Base-by-base conservation (phyloP, 176 grass and related monocot species). In the Oropetium thomaeum region DNA sequence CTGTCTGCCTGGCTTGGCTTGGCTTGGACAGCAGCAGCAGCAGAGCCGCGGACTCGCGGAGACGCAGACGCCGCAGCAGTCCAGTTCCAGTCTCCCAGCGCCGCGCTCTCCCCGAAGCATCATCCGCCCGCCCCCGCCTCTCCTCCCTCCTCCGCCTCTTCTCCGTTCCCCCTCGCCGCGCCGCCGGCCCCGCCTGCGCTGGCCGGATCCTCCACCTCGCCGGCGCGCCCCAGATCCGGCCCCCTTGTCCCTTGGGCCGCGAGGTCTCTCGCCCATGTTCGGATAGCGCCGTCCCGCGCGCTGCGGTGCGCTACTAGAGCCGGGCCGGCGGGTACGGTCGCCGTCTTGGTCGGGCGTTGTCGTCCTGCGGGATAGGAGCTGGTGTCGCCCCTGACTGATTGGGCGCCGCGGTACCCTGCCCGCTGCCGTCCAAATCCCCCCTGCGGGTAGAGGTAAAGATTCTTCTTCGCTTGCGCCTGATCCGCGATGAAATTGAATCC, bases 371-470 rank as follows among this genome's bases (percentile, higher is more conserved):
- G 53, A 26, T 23, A 1, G 17, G 16, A 10, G 43, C 15, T 71
- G 75, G 57, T 57, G 45, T 11, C 58, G 71, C 25, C 9, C 10
- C 63, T 1, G 30, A 64, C 7, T 44, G 23, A 64, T 5, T 44
- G 23, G 6, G 4, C 30, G 67, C 31, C 16, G 16, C 47, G 58
- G 13, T 54, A 57, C 28, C 23, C 58, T 43, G 29, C 22, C 37
- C 23, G 40, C 14, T 31, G 7, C 26, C 29, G 9, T 42, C 32
- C 65, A 71, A 61, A 78, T 47, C 43, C 25, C 13, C 27, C 15
- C 55, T 77, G 69, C 3, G 48, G 13, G 32, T 65, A 23, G 29
- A 66, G 75, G 75, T 79, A 37, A 37, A 72, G 71, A 58, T 45
- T 33, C 7, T 14, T 58, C 49, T 7, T 26, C 48, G 5, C 48